Base-by-base conservation (phyloP, 2,329 filamentous ascomycete species). In the Fusarium dimerum region DNA sequence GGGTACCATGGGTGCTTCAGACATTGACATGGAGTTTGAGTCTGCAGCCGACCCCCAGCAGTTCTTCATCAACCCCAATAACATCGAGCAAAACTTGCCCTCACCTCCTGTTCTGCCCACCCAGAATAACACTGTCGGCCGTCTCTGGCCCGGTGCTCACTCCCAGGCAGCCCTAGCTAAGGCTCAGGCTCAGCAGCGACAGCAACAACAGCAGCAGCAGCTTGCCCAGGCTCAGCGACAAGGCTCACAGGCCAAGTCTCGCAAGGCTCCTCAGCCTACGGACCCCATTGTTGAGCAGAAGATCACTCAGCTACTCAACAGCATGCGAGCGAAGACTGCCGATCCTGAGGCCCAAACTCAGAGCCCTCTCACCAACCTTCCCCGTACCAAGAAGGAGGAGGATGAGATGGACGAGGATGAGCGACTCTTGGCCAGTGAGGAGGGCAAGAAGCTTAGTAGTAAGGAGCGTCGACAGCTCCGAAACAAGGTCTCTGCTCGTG, bases 341-440 rank as follows among this genome's bases (percentile, higher is more conserved):
- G 76, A 79, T 5, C 73, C 77, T 15, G 80, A 84, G 13, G 73
- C 77, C 26, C 55, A 66, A 32, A 52, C 57, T 20, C 58, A 66
- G 30, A 78, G 83, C 45, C 78, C 81, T 26, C 71, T 86, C n/a
- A 79, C 85, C 50, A 87, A 90, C 68, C 82, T 91, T 63, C 79
- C 87, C 45, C 87, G 87, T 58, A 75, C 83, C 57, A 92, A 87
- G 81, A 97, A 97, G 80, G 92, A 97, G 42, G 92, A 97, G 66
- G 92, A 97, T 56, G 93, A 97, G 48, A 97, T 99, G 93, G 94
- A 99, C 64, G 93, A 97, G 72, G 94, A 97, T 65, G 94, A 97
- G 79, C 84, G 90, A 61, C 80, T 97, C 10, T 80, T 97, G 18
- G 91, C 91, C n/a, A 97, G 92, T 55, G 94, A 99, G 67, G 93